Base-by-base conservation (phyloP, 2,329 filamentous ascomycete genomes). In the Penicillium sp. region DNA sequence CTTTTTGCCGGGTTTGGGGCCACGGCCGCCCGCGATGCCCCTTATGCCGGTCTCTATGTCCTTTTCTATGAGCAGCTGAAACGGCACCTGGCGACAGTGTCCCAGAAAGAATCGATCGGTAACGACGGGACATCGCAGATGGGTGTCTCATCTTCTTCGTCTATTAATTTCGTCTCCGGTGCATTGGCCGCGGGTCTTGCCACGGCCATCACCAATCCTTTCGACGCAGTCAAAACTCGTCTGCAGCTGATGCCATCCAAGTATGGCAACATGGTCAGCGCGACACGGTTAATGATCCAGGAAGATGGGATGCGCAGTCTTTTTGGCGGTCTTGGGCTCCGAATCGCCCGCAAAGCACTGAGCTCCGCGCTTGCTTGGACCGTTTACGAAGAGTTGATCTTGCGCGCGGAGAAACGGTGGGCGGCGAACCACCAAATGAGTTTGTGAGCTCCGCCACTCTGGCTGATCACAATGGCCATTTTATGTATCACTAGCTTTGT, bases 341-440 rank as follows among this genome's bases (percentile, higher is more conserved):
- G 92, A 39, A 94, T 96, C 73, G 84, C 82, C 30, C 76, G 92
- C 51, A 98, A 98, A 65, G 90, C 88, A 4, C 67, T 95, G 30
- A 95, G 89, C 64, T 90, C 84, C 35, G 92, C 92, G n/a, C 72
- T 96, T 51, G 90, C 90, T 6, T 98, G 92, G 92, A 96, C 90
- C 7, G 74, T 95, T 27, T 98, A 98, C 59, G 92, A 98, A 68
- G 90, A 95, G 64, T 65, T 95, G 53, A 83, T 96, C 46, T 72
- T 89, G 43, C 75, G 84, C 52, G 84, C 83, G 1, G 79, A 81
- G 61, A 66, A 53, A 32, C 52, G 56, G 20, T 66, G 62, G 62
- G 57, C 57, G 14, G 51, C 52, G 18, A 52, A 58, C 17, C 44
- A 47, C 20, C 45, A 56, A 30, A 55, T 54, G 30, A 35, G 39